Evolutionary conservation across 257 asterid genomes (phyloP).

Genomic region (Plantago major): DNA sequence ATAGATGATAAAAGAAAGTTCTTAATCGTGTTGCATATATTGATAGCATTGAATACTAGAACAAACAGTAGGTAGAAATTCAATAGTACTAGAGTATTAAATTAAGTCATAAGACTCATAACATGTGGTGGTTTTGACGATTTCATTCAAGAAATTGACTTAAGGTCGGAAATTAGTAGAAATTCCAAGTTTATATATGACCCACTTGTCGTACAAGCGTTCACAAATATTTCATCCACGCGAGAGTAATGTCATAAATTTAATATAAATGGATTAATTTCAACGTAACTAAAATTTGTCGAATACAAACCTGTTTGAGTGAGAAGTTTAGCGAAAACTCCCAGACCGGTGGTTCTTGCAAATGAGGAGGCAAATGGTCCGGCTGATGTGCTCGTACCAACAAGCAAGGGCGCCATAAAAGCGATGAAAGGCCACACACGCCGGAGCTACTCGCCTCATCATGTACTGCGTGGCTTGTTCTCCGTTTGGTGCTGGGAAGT

Average conservation of each 20-base stretch:
- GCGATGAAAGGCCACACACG: constrained; percentile 81
- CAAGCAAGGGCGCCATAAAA: constrained; percentile 78
- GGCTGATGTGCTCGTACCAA: constrained; percentile 90
- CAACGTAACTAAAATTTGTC: too few species aligned
- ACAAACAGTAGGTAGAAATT: neutral
- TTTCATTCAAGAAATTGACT: neutral
- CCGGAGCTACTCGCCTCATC: constrained; percentile 91
- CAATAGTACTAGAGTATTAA: neutral
- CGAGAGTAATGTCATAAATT: neutral
- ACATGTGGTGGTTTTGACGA: constrained; percentile 13
- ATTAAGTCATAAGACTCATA: too few species aligned
- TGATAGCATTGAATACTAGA: too few species aligned
- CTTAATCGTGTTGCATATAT: too few species aligned
- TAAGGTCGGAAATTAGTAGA: too few species aligned
- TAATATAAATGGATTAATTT: neutral
- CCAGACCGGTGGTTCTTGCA: constrained; percentile 93
- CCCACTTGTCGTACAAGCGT: neutral
- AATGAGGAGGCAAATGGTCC: constrained; percentile 72
- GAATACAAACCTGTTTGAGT: constrained; percentile 72
- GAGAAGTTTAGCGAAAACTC: constrained; percentile 71
- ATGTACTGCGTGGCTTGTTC: constrained; percentile 70
- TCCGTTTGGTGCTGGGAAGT: constrained; percentile 82
- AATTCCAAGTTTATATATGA: too few species aligned
- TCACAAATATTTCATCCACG: neutral
- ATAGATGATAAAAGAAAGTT: too few species aligned